Conservation (phyloP, 2,329 filamentous ascomycete genomes). For the Claviceps pusilla region DNA sequence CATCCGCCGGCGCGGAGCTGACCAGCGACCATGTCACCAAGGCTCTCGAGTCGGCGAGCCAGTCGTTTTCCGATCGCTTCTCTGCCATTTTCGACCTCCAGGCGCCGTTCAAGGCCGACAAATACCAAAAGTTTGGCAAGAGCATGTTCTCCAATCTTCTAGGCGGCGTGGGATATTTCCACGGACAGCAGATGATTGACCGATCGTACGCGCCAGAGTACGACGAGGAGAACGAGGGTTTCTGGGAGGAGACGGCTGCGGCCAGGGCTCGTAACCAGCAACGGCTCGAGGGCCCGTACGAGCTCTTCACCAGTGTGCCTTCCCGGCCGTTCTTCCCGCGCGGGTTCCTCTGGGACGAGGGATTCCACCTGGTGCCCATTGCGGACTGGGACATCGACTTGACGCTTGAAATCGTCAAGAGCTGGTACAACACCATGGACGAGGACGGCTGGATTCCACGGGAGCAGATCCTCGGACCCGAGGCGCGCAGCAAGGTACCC, state of each 20-base stretch:
- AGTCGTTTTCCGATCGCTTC: constrained; percentile 63
- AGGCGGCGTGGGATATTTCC: constrained; percentile 90
- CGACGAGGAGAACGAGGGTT: constrained; percentile 85
- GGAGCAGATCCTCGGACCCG: constrained; percentile 82
- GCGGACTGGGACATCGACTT: constrained; percentile 90
- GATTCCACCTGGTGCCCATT: constrained; percentile 83
- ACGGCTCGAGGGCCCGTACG: constrained; percentile 62
- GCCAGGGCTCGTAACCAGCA: constrained; percentile 57
- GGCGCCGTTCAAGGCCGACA: constrained; percentile 56
- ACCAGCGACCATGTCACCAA: constrained; percentile 50
- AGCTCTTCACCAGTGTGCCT: constrained; percentile 82
- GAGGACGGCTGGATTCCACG: constrained; percentile 94
- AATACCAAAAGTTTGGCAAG: constrained; percentile 67
- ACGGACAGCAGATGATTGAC: constrained; percentile 77
- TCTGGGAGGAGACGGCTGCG: constrained; percentile 82
- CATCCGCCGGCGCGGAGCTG: constrained; percentile 42
- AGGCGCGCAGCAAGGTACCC: constrained; percentile 91
- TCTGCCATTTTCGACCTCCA: constrained; percentile 49
- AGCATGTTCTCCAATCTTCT: constrained; percentile 89
- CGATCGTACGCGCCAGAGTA: constrained; percentile 85
- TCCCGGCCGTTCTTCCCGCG: constrained; percentile 92
- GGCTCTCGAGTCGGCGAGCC: constrained; percentile 50
- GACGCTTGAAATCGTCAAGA: constrained; percentile 72
- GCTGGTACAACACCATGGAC: constrained; percentile 93
- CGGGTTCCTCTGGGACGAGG: constrained; percentile 96